Percentiles rank a stretch among this genome's conserved stretches.
phyloP scores from a whole-genome alignment of 495 filamentous ascomycete genomes.

The Pyronema omphalodes region DNA sequence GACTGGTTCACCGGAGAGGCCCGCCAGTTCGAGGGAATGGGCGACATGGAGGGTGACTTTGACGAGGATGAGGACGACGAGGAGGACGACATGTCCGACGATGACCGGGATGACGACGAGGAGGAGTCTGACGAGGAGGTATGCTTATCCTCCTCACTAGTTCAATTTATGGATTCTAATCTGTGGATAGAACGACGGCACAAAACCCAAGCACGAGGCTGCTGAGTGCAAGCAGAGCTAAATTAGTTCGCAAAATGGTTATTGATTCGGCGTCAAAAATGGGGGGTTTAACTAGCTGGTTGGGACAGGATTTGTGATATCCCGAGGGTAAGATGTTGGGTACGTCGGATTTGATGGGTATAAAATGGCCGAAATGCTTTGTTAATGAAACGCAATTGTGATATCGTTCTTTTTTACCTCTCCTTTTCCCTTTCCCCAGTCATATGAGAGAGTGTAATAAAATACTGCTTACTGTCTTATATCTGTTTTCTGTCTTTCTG shows the following conservation, averaged over 20 bases:
- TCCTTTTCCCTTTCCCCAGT: conserved; percentile 3
- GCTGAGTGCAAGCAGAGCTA: conserved; percentile 99
- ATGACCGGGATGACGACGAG: conserved; percentile 65
- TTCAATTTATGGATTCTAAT: conserved; percentile 7
- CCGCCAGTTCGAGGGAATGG: conserved; percentile 86
- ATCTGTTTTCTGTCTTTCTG: conserved; percentile 6
- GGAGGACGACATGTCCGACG: conserved; percentile 72
- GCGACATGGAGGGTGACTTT: conserved; percentile 69
- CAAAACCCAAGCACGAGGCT: conserved; percentile 96
- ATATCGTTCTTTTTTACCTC: background rate
- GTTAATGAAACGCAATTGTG: conserved; percentile 5
- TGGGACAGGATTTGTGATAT: background rate
- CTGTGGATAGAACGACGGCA: conserved; percentile 57
- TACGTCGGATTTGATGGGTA: conserved; percentile 1
- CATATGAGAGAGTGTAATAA: background rate
- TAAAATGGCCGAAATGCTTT: conserved; percentile 1
- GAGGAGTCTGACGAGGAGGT: conserved; percentile 91
- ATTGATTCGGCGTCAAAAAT: conserved; percentile 2
- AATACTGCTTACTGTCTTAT: too few relatives aligned
- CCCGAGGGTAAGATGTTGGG: background rate
- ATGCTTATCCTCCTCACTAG: conserved; percentile 17
- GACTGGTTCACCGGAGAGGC: conserved; percentile 99
- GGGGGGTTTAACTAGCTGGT: background rate
- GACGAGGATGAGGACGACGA: conserved; percentile 87
- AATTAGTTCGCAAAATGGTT: conserved; percentile 23